Percentiles rank a stretch among this genome's conserved stretches.
These are phyloP conservation scores for Blastobotrys apis DNA, from an alignment of 1,139 yeast genomes.

Conservation along the genomic window DNA sequence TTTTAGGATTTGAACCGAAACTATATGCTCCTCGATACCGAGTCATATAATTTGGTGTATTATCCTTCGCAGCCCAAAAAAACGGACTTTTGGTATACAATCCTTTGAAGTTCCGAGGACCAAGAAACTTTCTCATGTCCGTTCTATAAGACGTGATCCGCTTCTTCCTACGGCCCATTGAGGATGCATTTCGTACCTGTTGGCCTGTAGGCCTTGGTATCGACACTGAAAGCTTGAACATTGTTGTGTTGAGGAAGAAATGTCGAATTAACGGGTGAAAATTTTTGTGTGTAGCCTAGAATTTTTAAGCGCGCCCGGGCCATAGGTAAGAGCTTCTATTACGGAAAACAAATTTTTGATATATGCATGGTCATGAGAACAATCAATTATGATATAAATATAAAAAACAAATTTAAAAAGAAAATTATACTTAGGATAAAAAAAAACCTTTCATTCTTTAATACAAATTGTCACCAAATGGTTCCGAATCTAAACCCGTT, in stretches of 20 bases:
- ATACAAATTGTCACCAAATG: conserved; percentile 24
- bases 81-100: conserved; percentile 76
- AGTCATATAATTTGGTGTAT: conserved; percentile 68
- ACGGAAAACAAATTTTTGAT: too few relatives aligned
- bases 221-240: conserved; percentile 4
- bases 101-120: conserved; percentile 80
- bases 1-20: too few relatives aligned
- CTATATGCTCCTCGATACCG: conserved; percentile 22
- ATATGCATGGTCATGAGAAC: too few relatives aligned
- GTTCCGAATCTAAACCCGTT: conserved; percentile 23
- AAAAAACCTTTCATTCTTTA: conserved; percentile 5
- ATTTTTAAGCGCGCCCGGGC: too few relatives aligned
- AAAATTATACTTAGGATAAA: not conserved
- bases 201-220: conserved; percentile 11
- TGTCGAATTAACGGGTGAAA: too few relatives aligned
- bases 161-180: conserved; percentile 15
- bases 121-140: conserved; percentile 55
- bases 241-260: too few relatives aligned
- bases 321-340: too few relatives aligned
- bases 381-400: too few relatives aligned
- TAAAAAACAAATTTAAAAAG: not conserved
- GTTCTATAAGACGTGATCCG: conserved; percentile 33
- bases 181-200: conserved; percentile 16
- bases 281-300: not conserved
- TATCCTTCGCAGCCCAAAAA: conserved; percentile 65